Evolutionary conservation across 2,329 filamentous ascomycete species (phyloP).

Genomic region (Botrytis squamosa): DNA sequence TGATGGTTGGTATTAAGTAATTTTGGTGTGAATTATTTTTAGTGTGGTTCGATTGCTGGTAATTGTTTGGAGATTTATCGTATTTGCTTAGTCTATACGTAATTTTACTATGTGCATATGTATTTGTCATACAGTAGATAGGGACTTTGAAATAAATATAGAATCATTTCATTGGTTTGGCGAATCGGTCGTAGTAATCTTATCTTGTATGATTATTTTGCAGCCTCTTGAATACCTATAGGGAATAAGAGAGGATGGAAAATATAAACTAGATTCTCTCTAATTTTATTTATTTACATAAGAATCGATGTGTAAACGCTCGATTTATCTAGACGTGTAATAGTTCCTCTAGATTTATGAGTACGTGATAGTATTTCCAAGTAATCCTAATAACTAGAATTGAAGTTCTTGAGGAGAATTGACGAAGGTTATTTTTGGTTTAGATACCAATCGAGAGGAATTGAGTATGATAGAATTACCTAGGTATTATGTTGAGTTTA

Average conservation of each 20-base stretch:
- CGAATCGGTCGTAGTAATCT: too few species aligned
- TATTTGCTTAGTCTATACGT: neutral
- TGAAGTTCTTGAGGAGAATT: neutral
- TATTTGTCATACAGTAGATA: neutral
- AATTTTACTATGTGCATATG: accelerated
- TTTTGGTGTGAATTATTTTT: too few species aligned
- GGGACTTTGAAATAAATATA: too few species aligned
- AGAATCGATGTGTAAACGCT: too few species aligned
- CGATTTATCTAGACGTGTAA: neutral
- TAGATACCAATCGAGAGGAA: accelerated
- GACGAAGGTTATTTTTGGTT: neutral
- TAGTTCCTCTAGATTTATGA: neutral
- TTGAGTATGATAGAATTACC: neutral
- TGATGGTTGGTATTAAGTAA: neutral
- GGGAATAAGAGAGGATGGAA: accelerated
- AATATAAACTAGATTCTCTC: neutral
- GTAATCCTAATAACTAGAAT: neutral
- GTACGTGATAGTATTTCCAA: neutral
- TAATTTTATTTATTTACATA: neutral
- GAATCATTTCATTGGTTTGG: neutral
- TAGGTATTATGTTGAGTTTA: neutral
- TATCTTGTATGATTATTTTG: too few species aligned
- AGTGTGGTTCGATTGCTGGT: too few species aligned
- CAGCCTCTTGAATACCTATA: too few species aligned
- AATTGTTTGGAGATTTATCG: neutral